Evolutionary conservation across 352 stramenopile species (phyloP).

Genomic region (Globisporangium spinosum): DNA sequence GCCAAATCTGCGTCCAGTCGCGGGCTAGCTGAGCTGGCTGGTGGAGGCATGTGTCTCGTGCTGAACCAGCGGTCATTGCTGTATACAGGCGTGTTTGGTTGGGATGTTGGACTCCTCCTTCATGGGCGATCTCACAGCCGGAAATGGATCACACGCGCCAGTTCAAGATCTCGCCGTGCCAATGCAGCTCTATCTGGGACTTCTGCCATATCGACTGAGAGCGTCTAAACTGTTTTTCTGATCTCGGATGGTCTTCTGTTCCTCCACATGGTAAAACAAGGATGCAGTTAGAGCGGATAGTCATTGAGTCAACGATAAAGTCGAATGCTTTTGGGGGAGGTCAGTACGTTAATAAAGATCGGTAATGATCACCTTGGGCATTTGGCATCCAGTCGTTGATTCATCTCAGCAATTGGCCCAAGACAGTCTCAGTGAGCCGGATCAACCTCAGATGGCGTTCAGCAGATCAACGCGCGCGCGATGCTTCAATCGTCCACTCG

Average conservation of each 20-base stretch:
- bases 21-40: background rate
- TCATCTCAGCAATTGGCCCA: background rate
- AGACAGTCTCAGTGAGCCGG: background rate
- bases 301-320: background rate
- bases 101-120: conserved; percentile 2
- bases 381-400: background rate
- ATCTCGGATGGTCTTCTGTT: background rate
- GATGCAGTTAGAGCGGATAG: conserved; percentile 4
- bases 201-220: background rate
- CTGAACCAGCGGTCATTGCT: background rate
- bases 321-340: too few species aligned
- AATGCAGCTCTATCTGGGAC: background rate
- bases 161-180: background rate
- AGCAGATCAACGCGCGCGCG: background rate
- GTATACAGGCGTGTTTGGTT: background rate
- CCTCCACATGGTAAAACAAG: background rate
- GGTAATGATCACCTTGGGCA: background rate
- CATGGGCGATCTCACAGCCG: conserved; percentile 5
- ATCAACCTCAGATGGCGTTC: background rate
- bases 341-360: background rate
- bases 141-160: conserved; percentile 3
- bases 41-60: background rate
- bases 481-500: background rate
- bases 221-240: background rate
- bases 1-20: background rate